Conservation (phyloP, 2,329 filamentous ascomycete species). For the Epichloe sylvatica region DNA sequence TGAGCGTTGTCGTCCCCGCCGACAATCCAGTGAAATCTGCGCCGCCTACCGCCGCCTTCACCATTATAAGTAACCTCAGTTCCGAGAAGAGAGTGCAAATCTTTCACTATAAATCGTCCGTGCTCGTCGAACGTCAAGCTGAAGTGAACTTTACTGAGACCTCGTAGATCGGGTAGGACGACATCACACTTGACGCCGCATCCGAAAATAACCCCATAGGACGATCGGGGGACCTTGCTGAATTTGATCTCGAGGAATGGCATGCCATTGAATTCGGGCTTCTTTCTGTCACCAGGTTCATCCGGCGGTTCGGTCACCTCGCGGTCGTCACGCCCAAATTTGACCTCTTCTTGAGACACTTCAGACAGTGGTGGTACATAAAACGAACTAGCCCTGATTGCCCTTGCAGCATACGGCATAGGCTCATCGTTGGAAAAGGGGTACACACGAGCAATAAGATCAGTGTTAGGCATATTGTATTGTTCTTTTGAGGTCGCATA, state of each 20-base stretch:
- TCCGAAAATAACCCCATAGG: conserved; percentile 8
- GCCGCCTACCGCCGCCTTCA: conserved; percentile 8
- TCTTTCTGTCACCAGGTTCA: not conserved
- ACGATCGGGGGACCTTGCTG: conserved; percentile 7
- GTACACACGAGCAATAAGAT: conserved; percentile 6
- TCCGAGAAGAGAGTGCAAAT: conserved; percentile 10
- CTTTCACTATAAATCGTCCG: conserved; percentile 9
- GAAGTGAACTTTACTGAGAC: conserved; percentile 7
- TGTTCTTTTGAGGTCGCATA: not conserved
- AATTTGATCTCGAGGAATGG: conserved; percentile 8
- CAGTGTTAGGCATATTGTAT: not conserved
- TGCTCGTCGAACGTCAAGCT: conserved; percentile 12
- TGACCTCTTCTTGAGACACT: not conserved
- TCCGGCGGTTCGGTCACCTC: conserved; percentile 3
- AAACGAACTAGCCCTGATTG: not conserved
- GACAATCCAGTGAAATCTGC: conserved; percentile 13
- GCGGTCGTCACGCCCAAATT: conserved; percentile 1
- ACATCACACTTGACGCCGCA: conserved; percentile 7
- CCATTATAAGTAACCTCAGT: conserved; percentile 14
- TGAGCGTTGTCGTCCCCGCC: conserved; percentile 6
- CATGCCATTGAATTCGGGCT: not conserved
- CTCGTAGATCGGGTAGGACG: conserved; percentile 3
- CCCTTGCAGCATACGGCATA: not conserved
- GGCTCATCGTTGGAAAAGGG: not conserved
- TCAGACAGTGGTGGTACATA: not conserved